Base-by-base conservation (phyloP, 257 asterid genomes). In the Rhazya stricta region DNA sequence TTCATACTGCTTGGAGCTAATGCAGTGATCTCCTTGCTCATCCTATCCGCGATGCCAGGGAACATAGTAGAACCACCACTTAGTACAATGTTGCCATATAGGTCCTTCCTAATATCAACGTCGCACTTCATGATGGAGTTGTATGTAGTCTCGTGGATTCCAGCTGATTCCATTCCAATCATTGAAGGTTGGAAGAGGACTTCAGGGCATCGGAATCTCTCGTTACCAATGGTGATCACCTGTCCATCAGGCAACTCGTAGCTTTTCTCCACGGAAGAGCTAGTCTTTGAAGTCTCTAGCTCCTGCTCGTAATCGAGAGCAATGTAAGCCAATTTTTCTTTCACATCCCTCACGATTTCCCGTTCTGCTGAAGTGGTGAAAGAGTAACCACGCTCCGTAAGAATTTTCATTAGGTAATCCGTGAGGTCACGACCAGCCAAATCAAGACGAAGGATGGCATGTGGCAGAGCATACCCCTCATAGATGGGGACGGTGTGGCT, bases 1-100 rank as follows among this genome's bases (percentile, higher is more conserved):
- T 79, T 83, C 86, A 83, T 83, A 82, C 86, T 83, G 63, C 87
- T 83, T 18, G 87, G 87, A 3, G 87, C 87, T 84, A 83, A 62
- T 19, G 87, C 84, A 23, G 83, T 80, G 68, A 83, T 80, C 51
- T 80, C 84, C 51, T 80, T 83, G 77, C 82, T 83, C 87, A 83
- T 83, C 39, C 87, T 78, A 73, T 83, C 84, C n/a, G 83, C 87
- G 36, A 83, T 83, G 12, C 84, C 87, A 0, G 48, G 39, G 29
- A 83, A 83, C 87, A 83, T 83, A 37, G 84, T 80, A 7, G 87
- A 66, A 39, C 84, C 87, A 54, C 87, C 87, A 61, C 87, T 80
- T 34, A 83, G 84, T 53, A 82, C 83, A n/a, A 82, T 82, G 71
- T 79, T 82, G 2, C 85, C 85, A 53, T 82, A 82, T 11, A 79